Evolutionary conservation across 352 stramenopile genomes (phyloP).

Genomic region (Peronospora belbahrii): DNA sequence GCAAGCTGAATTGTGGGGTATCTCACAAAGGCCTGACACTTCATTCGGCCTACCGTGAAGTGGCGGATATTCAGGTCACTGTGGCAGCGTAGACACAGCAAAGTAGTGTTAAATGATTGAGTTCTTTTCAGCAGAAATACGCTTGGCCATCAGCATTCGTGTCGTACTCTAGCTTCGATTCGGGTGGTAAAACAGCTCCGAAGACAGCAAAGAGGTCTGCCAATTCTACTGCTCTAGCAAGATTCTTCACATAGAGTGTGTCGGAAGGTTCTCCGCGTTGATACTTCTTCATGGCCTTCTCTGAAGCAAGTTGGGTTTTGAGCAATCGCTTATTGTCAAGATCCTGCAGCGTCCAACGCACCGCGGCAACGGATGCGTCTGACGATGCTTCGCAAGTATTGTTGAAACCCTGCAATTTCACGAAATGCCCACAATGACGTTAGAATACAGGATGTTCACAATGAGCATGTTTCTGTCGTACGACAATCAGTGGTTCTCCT

Average conservation of each 20-base stretch:
- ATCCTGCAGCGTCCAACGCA: slow-evolving; percentile 20
- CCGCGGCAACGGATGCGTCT: background rate
- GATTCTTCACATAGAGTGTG: slow-evolving; percentile 80
- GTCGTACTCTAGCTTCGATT: slow-evolving; percentile 22
- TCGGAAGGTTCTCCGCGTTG: slow-evolving; percentile 36
- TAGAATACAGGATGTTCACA: slow-evolving; percentile 4
- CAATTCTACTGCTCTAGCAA: slow-evolving; percentile 43
- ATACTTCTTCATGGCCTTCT: slow-evolving; percentile 75
- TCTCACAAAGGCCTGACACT: slow-evolving; percentile 79
- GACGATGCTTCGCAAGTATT: background rate
- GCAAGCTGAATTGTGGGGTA: slow-evolving; percentile 51
- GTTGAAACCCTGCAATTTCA: slow-evolving; percentile 21
- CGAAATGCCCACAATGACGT: slow-evolving; percentile 1
- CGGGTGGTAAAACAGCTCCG: slow-evolving; percentile 28
- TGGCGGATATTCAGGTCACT: slow-evolving; percentile 52
- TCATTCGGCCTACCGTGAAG: slow-evolving; percentile 78
- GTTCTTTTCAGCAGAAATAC: no score
- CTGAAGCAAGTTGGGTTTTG: slow-evolving; percentile 10
- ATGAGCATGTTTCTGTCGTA: slow-evolving; percentile 12
- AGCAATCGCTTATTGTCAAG: slow-evolving; percentile 23
- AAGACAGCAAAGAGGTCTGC: slow-evolving; percentile 46
- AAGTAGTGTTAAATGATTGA: background rate
- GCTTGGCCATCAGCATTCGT: background rate
- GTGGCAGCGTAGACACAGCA: background rate
- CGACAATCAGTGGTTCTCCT: slow-evolving; percentile 39